These are phyloP conservation scores for Candida wancherniae DNA, from an alignment of 805 yeast genomes.

Conservation along the genomic window DNA sequence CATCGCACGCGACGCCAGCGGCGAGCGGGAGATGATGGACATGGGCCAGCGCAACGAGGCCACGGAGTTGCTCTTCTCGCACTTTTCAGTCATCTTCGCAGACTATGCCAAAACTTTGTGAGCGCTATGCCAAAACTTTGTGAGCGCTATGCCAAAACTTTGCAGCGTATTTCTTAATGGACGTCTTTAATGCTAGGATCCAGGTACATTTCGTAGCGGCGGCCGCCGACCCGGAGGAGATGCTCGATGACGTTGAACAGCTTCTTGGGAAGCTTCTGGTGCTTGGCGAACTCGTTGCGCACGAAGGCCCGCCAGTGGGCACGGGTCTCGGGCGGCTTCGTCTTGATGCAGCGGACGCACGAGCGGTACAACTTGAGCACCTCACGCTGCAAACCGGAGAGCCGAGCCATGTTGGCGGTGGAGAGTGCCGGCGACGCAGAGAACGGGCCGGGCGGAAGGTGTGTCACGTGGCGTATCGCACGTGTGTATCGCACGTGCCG, in stretches of 20 bases:
- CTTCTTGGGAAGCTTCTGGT: slow-evolving; percentile 57
- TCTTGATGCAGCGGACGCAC: slow-evolving; percentile 42
- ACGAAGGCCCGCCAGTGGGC: slow-evolving; percentile 41
- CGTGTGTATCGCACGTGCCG: too few species aligned
- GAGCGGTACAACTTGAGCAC: slow-evolving; percentile 47
- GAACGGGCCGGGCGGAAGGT: too few species aligned
- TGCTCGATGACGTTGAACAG: slow-evolving; percentile 87
- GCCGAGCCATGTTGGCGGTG: slow-evolving; percentile 26
- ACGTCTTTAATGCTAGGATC: slow-evolving; percentile 70
- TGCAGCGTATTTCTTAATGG: slow-evolving; percentile 17
- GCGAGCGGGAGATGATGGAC: slow-evolving; percentile 79
- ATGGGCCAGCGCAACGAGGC: slow-evolving; percentile 76
- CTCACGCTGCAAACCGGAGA: slow-evolving; percentile 42
- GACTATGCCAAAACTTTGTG: slow-evolving; percentile 14
- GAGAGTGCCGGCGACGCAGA: too few species aligned
- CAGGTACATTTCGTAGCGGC: slow-evolving; percentile 66
- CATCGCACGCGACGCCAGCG: slow-evolving; percentile 68
- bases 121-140: too few species aligned
- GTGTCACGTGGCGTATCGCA: too few species aligned
- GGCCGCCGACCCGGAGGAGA: slow-evolving; percentile 69
- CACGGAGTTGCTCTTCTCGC: slow-evolving; percentile 64
- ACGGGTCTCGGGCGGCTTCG: slow-evolving; percentile 46
- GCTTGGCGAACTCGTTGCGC: slow-evolving; percentile 59
- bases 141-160: too few species aligned
- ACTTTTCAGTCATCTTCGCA: slow-evolving; percentile 38